Conservation (phyloP, 176 grass and related monocot species). For the Phyllostachys edulis region DNA sequence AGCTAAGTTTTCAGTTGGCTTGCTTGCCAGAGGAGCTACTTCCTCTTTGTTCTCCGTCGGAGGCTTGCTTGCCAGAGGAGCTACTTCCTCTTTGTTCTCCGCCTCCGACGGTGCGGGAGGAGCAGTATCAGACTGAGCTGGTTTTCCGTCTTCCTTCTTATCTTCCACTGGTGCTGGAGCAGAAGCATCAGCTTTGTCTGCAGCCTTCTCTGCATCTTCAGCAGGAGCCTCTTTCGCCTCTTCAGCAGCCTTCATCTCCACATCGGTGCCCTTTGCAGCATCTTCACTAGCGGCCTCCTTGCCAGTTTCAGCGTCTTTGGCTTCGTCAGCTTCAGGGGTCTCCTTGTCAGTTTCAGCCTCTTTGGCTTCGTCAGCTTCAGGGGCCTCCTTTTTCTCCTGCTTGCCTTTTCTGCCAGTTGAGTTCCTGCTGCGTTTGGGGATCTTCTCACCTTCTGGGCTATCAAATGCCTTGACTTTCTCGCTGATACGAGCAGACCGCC, state of each 20-base stretch:
- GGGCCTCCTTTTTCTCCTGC: slow-evolving; percentile 46
- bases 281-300: slow-evolving; percentile 35
- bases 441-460: slow-evolving; percentile 77
- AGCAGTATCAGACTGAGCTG: slow-evolving; percentile 2
- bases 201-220: slow-evolving; percentile 29
- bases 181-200: slow-evolving; percentile 17
- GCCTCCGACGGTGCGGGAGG: background rate
- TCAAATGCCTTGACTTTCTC: slow-evolving; percentile 77
- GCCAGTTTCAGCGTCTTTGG: too few species aligned
- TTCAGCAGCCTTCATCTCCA: slow-evolving; percentile 50
- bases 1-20: slow-evolving; percentile 33
- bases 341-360: slow-evolving; percentile 42
- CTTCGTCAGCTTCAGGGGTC: too few species aligned
- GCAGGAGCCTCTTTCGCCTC: background rate
- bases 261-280: slow-evolving; percentile 31
- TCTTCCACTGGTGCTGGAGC: background rate
- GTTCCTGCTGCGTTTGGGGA: slow-evolving; percentile 54
- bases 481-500: slow-evolving; percentile 85
- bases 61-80: too few species aligned
- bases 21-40: slow-evolving; percentile 24
- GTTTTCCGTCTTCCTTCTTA: slow-evolving; percentile 31
- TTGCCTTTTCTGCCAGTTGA: slow-evolving; percentile 48
- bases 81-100: slow-evolving; percentile 2
- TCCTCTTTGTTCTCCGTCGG: too few species aligned
- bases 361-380: slow-evolving; percentile 44